Conservation (phyloP, 441 rosid species). For the Gossypium trilobum region DNA sequence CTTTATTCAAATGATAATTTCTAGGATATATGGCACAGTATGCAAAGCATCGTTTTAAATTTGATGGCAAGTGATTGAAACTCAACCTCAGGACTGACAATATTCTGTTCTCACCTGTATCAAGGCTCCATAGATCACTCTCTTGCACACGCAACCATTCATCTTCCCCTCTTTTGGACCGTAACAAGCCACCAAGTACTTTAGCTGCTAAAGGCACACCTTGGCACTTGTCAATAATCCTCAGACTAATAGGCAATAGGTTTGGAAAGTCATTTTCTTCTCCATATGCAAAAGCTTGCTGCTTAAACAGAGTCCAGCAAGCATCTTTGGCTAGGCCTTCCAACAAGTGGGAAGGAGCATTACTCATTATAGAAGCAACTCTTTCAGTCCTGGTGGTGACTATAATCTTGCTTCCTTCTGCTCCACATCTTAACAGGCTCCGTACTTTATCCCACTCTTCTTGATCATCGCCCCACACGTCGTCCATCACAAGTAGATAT, state of each 20-base stretch:
- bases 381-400: conserved; percentile 15
- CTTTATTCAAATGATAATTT: conserved; percentile 20
- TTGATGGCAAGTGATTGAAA: conserved; percentile 23
- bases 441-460: conserved; percentile 23
- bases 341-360: neutral
- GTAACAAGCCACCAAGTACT: conserved; percentile 22
- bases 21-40: conserved; percentile 25
- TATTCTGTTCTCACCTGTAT: conserved; percentile 9
- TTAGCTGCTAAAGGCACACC: conserved; percentile 28
- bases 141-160: conserved; percentile 22
- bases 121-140: conserved; percentile 23
- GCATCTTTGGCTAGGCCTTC: conserved; percentile 15
- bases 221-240: conserved; percentile 21
- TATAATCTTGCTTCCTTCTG: conserved; percentile 19
- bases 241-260: conserved; percentile 12
- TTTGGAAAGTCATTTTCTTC: neutral
- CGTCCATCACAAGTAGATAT: conserved; percentile 22
- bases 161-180: conserved; percentile 9
- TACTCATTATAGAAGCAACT: neutral
- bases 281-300: conserved; percentile 16
- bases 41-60: conserved; percentile 24
- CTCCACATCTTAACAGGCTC: conserved; percentile 14
- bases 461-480: conserved; percentile 15
- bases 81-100: conserved; percentile 17
- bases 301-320: conserved; percentile 21